Percentiles rank a stretch among this genome's conserved stretches.
Evolutionary conservation across 2,329 filamentous ascomycete species (phyloP).

Genomic region (Exophiala alcalophila): DNA sequence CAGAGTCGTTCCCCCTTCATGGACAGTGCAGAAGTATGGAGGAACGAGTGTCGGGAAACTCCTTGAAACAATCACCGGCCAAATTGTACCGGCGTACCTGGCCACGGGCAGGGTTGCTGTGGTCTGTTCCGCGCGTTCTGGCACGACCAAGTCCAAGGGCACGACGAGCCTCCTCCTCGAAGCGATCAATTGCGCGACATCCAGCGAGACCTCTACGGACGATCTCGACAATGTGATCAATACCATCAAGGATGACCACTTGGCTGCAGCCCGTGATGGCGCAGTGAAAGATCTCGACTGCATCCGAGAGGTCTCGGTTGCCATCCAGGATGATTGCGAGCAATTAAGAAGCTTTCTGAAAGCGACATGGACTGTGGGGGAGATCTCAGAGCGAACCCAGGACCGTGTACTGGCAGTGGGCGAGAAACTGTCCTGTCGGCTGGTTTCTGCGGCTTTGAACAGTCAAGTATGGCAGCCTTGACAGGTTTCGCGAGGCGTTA

Average conservation of each 20-base stretch:
- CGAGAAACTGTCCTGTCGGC: conserved; percentile 10
- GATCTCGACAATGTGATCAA: conserved; percentile 6
- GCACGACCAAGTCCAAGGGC: conserved; percentile 3
- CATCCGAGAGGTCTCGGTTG: too few species aligned
- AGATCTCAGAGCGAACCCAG: conserved; percentile 9
- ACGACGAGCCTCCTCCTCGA: conserved; percentile 10
- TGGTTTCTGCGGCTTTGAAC: conserved; percentile 8
- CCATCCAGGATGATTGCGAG: conserved; percentile 4
- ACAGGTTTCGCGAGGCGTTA: too few species aligned
- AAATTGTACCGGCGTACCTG: conserved; percentile 9
- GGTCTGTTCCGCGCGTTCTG: conserved; percentile 8
- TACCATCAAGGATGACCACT: conserved; percentile 6
- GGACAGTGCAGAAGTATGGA: conserved; percentile 12
- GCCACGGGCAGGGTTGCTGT: conserved; percentile 4
- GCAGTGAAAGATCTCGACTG: too few species aligned
- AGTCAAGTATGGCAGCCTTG: too few species aligned
- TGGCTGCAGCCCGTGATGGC: too few species aligned
- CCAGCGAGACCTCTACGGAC: not conserved
- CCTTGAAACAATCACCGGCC: conserved; percentile 5
- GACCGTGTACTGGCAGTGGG: conserved; percentile 9
- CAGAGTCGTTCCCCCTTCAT: too few species aligned
- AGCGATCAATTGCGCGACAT: conserved; percentile 7
- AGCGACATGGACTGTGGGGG: conserved; percentile 6
- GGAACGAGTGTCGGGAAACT: conserved; percentile 14
- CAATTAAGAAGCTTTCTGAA: conserved; percentile 3